phyloP scores from a whole-genome alignment of 345 rosid genomes.

The Populus alba region DNA sequence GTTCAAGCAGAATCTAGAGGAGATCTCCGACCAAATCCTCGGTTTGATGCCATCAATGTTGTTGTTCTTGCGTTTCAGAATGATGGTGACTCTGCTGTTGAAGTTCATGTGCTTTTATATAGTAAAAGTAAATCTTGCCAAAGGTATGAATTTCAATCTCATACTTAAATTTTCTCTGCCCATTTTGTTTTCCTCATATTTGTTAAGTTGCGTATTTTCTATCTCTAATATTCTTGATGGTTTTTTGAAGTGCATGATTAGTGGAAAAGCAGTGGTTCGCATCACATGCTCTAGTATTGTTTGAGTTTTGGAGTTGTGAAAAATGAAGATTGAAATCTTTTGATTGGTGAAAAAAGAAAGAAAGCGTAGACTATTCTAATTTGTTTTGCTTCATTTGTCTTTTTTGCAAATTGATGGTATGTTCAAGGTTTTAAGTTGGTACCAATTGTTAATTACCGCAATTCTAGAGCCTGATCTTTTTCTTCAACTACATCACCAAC shows the following conservation, averaged over 20 bases:
- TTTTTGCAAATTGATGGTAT: neutral
- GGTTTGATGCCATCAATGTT: slow-evolving; percentile 70
- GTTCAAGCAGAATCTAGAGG: slow-evolving; percentile 88
- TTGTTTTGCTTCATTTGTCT: neutral
- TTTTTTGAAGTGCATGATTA: neutral
- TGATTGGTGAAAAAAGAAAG: neutral
- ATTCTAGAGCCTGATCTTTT: neutral
- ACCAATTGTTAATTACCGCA: neutral
- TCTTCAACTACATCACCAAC: no score
- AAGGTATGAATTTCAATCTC: slow-evolving; percentile 45
- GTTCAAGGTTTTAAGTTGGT: neutral
- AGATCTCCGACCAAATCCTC: slow-evolving; percentile 85
- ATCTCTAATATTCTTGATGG: slow-evolving; percentile 6
- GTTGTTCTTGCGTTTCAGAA: slow-evolving; percentile 65
- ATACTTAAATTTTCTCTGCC: neutral
- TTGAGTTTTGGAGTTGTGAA: neutral
- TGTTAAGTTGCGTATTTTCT: neutral
- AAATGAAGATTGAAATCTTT: neutral
- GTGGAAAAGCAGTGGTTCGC: neutral
- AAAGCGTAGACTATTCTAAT: neutral
- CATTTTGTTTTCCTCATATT: neutral
- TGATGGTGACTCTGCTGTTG: slow-evolving; percentile 50
- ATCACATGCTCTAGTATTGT: neutral
- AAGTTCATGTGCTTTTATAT: slow-evolving; percentile 52
- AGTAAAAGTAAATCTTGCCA: slow-evolving; percentile 37